Evolutionary conservation across 352 stramenopile species (phyloP).

Genomic region (Phytophthora podocarpi): DNA sequence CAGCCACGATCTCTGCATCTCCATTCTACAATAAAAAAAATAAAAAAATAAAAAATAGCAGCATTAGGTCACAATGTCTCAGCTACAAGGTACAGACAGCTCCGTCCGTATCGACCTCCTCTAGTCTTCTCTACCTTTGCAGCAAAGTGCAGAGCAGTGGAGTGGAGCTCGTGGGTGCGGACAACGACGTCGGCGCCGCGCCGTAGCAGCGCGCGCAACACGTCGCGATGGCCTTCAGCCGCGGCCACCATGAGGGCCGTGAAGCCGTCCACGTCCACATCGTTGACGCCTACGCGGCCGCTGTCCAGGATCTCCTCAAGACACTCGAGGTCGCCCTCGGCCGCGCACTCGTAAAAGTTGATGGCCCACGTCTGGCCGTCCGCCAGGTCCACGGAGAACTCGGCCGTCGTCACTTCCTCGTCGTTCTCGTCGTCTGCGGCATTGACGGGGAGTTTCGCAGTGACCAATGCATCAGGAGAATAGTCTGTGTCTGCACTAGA

Average conservation of each 20-base stretch:
- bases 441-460: conserved; percentile 1
- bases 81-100: not conserved
- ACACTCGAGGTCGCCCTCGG: conserved; percentile 69
- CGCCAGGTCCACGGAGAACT: conserved; percentile 70
- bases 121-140: conserved; percentile 65
- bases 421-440: conserved; percentile 39
- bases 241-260: conserved; percentile 85
- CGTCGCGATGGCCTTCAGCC: conserved; percentile 64
- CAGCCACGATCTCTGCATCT: conserved; percentile 64
- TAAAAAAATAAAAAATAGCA: not conserved
- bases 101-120: no score
- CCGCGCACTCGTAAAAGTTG: conserved; percentile 74
- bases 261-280: conserved; percentile 85
- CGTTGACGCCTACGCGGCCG: conserved; percentile 59
- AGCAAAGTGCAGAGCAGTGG: conserved; percentile 79
- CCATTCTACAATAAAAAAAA: conserved; percentile 49
- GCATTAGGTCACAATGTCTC: not conserved
- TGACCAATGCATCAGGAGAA: not conserved
- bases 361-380: conserved; percentile 65
- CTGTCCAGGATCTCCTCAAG: conserved; percentile 69
- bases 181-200: conserved; percentile 65
- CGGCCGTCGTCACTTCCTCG: conserved; percentile 59
- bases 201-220: conserved; percentile 61
- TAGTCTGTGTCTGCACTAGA: not conserved
- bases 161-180: conserved; percentile 75